A percentile compares a stretch with the other conserved stretches of the same genome.
These are phyloP conservation scores for Aspergillus pseudotamarii DNA, from an alignment of 2,329 filamentous ascomycete species.

Conservation along the genomic window DNA sequence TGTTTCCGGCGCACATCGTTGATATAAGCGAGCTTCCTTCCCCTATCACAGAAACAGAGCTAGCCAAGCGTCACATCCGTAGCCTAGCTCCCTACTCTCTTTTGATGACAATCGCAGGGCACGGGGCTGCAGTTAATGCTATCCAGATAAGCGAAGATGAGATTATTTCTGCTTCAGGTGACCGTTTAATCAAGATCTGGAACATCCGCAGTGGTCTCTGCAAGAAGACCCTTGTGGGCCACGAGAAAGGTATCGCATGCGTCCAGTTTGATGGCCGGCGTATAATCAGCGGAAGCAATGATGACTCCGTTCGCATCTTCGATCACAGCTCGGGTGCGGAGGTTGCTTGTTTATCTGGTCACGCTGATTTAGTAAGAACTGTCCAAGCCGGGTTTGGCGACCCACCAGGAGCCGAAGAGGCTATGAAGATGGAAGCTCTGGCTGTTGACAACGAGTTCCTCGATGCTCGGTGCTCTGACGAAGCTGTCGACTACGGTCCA, in stretches of 20 bases:
- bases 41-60: slow-evolving; percentile 44
- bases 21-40: slow-evolving; percentile 50
- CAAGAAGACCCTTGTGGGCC: slow-evolving; percentile 77
- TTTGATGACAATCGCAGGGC: slow-evolving; percentile 79
- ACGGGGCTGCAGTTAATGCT: slow-evolving; percentile 90
- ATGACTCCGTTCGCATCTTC: slow-evolving; percentile 94
- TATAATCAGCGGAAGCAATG: slow-evolving; percentile 94
- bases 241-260: slow-evolving; percentile 94
- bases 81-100: slow-evolving; percentile 68
- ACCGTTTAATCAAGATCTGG: slow-evolving; percentile 93
- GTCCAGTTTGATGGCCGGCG: slow-evolving; percentile 93
- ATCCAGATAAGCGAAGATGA: slow-evolving; percentile 85
- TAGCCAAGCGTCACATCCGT: slow-evolving; percentile 45
- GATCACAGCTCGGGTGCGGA: slow-evolving; percentile 84
- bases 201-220: slow-evolving; percentile 79
- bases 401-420: slow-evolving; percentile 74
- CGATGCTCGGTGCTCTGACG: slow-evolving; percentile 54
- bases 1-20: slow-evolving; percentile 58
- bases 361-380: slow-evolving; percentile 84
- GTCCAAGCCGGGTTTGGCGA: slow-evolving; percentile 95
- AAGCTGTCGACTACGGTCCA: slow-evolving; percentile 36
- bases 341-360: slow-evolving; percentile 82
- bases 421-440: slow-evolving; percentile 72
- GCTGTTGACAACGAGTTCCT: slow-evolving; percentile 75
- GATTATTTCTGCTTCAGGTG: slow-evolving; percentile 92